Percentiles rank a stretch among this genome's conserved stretches.
These are phyloP conservation scores for Hymenoscyphus fraxineus DNA, from an alignment of 2,329 filamentous ascomycete species.

Conservation along the genomic window DNA sequence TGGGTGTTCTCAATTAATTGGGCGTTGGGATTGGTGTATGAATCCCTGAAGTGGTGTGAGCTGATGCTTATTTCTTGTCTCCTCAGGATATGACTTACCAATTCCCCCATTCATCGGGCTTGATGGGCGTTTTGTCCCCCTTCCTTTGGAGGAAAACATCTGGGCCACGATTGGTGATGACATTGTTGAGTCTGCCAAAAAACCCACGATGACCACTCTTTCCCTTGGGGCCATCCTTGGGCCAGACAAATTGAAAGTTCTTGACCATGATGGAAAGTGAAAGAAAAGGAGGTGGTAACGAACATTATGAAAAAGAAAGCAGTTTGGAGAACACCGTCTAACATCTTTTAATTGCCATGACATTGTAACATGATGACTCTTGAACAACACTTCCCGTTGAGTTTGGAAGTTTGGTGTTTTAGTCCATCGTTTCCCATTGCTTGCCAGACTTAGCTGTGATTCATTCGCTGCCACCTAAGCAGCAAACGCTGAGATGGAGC, in stretches of 20 bases:
- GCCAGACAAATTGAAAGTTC: conserved; percentile 31
- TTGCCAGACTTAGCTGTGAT: conserved; percentile 23
- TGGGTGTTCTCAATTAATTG: conserved; percentile 12
- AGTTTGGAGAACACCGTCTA: background rate
- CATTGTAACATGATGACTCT: conserved; percentile 15
- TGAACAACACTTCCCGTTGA: conserved; percentile 12
- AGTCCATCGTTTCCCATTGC: conserved; percentile 7
- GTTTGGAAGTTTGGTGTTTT: conserved; percentile 21
- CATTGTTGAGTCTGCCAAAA: conserved; percentile 34
- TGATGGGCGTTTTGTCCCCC: conserved; percentile 21
- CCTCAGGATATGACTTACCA: conserved; percentile 20
- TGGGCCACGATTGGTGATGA: conserved; percentile 39
- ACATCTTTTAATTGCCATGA: background rate
- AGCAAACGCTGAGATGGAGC: conserved; percentile 16
- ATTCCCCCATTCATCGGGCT: conserved; percentile 31
- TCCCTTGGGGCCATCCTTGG: conserved; percentile 30
- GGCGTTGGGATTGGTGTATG: conserved; percentile 23
- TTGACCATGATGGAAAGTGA: background rate
- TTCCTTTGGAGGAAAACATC: conserved; percentile 38
- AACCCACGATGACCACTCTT: conserved; percentile 26
- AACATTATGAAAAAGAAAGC: background rate
- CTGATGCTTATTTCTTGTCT: background rate
- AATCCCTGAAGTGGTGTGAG: conserved; percentile 25
- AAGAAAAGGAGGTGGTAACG: background rate
- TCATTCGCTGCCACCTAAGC: conserved; percentile 20